Evolutionary conservation across 2,329 filamentous ascomycete genomes (phyloP).

Genomic region (Pestalotiopsis sp.): DNA sequence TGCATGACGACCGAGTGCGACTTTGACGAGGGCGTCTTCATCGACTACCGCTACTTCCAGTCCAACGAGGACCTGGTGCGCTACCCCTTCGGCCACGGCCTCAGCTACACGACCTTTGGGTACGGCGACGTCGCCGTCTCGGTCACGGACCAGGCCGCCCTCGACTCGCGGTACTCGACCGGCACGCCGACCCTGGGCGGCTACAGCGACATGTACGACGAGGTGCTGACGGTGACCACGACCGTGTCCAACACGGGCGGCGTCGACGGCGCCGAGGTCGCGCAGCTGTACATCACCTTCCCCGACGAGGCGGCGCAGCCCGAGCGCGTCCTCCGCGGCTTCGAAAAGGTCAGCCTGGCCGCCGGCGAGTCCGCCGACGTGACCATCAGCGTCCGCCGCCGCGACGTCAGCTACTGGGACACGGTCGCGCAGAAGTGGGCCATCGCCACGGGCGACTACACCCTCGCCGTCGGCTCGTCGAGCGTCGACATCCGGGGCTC

Average conservation of each 20-base stretch:
- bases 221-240: conserved; percentile 53
- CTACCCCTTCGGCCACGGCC: conserved; percentile 56
- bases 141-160: conserved; percentile 5
- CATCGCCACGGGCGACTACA: conserved; percentile 38
- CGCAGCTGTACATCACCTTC: conserved; percentile 60
- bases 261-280: conserved; percentile 65
- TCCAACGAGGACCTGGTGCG: conserved; percentile 50
- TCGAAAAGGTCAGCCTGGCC: conserved; percentile 58
- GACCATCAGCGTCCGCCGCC: conserved; percentile 55
- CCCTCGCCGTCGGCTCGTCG: conserved; percentile 7
- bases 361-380: conserved; percentile 50
- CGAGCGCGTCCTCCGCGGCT: conserved; percentile 61
- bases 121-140: conserved; percentile 3
- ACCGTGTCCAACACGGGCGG: conserved; percentile 68
- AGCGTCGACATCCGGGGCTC: conserved; percentile 5
- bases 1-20: conserved; percentile 18
- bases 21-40: conserved; percentile 30
- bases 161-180: conserved; percentile 17
- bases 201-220: conserved; percentile 47
- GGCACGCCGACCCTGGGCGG: conserved; percentile 46
- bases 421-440: conserved; percentile 61
- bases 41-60: conserved; percentile 61
- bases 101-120: conserved; percentile 35
- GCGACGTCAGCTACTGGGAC: conserved; percentile 70
- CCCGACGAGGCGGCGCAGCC: conserved; percentile 41